These are phyloP conservation scores for Endoconidiophora polonica DNA, from an alignment of 2,329 filamentous ascomycete species.

Conservation along the genomic window DNA sequence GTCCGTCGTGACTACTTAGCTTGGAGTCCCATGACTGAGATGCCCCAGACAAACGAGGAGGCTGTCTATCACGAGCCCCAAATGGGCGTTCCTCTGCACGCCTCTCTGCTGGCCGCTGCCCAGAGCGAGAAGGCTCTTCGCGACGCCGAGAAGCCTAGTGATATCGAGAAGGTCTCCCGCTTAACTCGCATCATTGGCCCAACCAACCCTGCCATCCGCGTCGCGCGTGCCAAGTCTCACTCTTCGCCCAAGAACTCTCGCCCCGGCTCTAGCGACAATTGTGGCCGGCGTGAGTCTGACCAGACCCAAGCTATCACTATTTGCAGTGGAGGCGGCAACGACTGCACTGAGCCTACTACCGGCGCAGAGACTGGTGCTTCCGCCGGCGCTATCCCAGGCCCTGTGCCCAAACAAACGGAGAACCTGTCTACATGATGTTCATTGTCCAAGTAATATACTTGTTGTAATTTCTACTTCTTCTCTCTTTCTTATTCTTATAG, in stretches of 20 bases:
- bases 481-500: neutral
- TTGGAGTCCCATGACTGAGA: conserved; percentile 45
- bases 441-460: neutral
- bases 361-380: neutral
- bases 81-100: conserved; percentile 56
- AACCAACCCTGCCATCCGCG: neutral
- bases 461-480: neutral
- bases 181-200: conserved; percentile 13
- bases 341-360: neutral
- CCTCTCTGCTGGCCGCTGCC: conserved; percentile 22
- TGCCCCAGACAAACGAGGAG: conserved; percentile 33
- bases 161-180: conserved; percentile 15
- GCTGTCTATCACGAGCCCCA: conserved; percentile 39
- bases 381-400: neutral
- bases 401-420: neutral
- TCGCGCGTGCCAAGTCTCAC: neutral
- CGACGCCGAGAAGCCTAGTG: conserved; percentile 2
- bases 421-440: neutral
- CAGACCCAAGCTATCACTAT: too few species aligned
- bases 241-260: conserved; percentile 3
- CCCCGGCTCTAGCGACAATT: neutral
- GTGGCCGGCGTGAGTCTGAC: too few species aligned
- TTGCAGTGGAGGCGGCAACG: neutral
- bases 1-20: conserved; percentile 76
- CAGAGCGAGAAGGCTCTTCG: conserved; percentile 14